Base-by-base conservation (phyloP, 2,329 filamentous ascomycete genomes). In the Cladophialophora bantiana region DNA sequence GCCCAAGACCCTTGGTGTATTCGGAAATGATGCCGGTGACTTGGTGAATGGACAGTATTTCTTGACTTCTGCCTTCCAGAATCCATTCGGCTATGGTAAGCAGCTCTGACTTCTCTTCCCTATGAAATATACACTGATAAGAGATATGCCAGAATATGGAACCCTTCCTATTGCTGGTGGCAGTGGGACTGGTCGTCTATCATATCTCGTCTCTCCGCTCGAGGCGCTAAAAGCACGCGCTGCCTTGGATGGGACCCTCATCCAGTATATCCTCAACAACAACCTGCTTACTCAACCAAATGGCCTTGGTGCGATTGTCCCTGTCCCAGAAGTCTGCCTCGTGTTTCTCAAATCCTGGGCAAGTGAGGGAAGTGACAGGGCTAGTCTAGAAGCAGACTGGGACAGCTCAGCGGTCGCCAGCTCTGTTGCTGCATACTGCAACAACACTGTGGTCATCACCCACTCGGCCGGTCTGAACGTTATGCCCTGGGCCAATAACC, bases 101-200 rank as follows among this genome's bases (percentile, higher is more conserved):
- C 0, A 78, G 48, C 83, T 94, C 38, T 92, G 92, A 72, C 91
- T 90, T 10, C 90, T 93, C 73, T 7, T 50, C 26, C 18, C 42
- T 35, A 5, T 26, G 26, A 26, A 26, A 40, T 7, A 18, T 20
- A 34, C 20, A 18, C 55, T 65, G 18, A 59, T 38, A 3, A 4
- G 26, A 1, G 31, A 7, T 20, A 18, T 52, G 6, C 32, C 32
- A 69, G 67, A 69, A 52, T 69, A 69, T 54, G 71, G 71, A 2
- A 72, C 67, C 32, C 59, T 73, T 18, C 63, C 68, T 48, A 69
- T 73, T 3, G 74, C 72, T 13, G 74, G 74, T 73, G 77, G 74
- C 65, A 80, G 56, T 56, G 74, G 74, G 5, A 62, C 69, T 6
- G 75, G 72, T 1, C 73, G 75, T 40, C 72, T 74, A n/a, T 71